Conservation (phyloP, 202 grass and related monocot genomes). For the Dendrocalamus latiflorus region DNA sequence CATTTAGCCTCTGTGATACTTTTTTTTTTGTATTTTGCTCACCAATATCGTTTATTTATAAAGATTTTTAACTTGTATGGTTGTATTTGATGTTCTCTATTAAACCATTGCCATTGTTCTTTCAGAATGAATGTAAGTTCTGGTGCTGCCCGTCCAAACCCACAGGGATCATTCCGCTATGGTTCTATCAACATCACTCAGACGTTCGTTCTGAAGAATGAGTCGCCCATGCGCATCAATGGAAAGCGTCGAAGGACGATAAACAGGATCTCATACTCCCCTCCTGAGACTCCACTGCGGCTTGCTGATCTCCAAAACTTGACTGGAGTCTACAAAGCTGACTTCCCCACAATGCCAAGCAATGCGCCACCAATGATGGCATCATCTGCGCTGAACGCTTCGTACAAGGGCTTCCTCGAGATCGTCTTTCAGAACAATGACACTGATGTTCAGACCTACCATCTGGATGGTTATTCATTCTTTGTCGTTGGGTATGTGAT, state of each 20-base stretch:
- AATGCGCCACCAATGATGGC: constrained; percentile 41
- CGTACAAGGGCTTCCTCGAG: constrained; percentile 93
- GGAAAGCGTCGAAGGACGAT: constrained; percentile 61
- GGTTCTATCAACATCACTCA: constrained; percentile 78
- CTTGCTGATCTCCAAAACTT: constrained; percentile 69
- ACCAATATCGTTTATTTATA: background rate
- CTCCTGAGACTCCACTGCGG: constrained; percentile 81
- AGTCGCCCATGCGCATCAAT: constrained; percentile 42
- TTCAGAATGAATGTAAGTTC: constrained; percentile 73
- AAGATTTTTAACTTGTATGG: background rate
- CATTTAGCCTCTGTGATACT: background rate
- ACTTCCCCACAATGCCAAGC: constrained; percentile 66
- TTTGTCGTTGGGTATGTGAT: constrained; percentile 81
- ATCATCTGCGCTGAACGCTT: constrained; percentile 58
- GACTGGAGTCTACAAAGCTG: constrained; percentile 62
- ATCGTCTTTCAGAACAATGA: constrained; percentile 94
- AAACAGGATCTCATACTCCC: constrained; percentile 66
- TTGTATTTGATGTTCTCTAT: constrained; percentile 6
- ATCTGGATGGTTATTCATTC: constrained; percentile 93
- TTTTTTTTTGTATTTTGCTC: background rate
- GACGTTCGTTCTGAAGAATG: constrained; percentile 64
- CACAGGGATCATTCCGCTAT: constrained; percentile 88
- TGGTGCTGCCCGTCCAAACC: constrained; percentile 87
- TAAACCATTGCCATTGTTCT: background rate
- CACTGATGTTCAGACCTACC: constrained; percentile 75